phyloP scores from a whole-genome alignment of 352 stramenopile species.

The Pythium aristosporum region DNA sequence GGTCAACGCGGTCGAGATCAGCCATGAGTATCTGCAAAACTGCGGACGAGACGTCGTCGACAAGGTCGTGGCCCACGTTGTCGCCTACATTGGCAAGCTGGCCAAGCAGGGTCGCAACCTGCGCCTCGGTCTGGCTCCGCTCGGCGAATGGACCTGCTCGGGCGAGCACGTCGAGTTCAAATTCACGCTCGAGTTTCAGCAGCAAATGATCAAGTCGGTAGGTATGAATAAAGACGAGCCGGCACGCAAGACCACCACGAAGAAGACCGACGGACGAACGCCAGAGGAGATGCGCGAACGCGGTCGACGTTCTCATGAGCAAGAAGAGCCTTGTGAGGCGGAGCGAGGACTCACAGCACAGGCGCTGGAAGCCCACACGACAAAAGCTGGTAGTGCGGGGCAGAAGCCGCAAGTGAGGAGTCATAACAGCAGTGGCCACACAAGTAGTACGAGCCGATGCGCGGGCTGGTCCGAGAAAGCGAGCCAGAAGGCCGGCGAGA shows the following conservation, averaged over 20 bases:
- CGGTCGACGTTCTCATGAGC: neutral
- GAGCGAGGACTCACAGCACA: constrained; percentile 4
- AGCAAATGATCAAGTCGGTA: constrained; percentile 23
- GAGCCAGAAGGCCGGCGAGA: neutral
- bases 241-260: constrained; percentile 3
- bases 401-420: neutral
- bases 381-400: neutral
- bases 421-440: neutral
- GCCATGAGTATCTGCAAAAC: constrained; percentile 36
- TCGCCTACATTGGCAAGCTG: constrained; percentile 39
- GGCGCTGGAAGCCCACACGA: constrained; percentile 12
- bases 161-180: constrained; percentile 34
- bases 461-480: constrained; percentile 4
- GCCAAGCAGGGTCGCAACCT: constrained; percentile 42
- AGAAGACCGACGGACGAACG: neutral
- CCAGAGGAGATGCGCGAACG: constrained; percentile 15
- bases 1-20: constrained; percentile 31
- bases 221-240: neutral
- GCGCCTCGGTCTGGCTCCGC: constrained; percentile 37
- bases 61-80: constrained; percentile 38
- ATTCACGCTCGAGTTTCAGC: constrained; percentile 40
- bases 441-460: neutral
- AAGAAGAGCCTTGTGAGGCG: neutral
- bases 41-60: constrained; percentile 42
- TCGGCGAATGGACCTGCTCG: constrained; percentile 57